Conservation (phyloP, 2,329 filamentous ascomycete genomes). For the Pseudopyrenochaeta lycopersici region DNA sequence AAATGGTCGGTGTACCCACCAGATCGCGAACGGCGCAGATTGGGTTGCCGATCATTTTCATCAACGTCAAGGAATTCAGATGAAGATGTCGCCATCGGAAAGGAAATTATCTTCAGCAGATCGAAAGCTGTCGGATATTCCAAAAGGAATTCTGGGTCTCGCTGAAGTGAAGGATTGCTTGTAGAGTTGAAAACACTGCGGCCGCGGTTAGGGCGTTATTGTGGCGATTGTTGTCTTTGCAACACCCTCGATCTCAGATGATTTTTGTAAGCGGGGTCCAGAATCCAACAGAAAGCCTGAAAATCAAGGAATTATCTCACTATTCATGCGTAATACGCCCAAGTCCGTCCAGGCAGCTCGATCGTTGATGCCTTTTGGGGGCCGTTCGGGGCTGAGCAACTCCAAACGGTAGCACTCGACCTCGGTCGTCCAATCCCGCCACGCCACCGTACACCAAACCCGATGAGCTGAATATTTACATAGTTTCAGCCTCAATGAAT, state of each 20-base stretch:
- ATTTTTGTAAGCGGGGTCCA: conserved; percentile 3
- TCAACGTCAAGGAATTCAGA: conserved; percentile 20
- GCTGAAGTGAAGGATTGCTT: no score
- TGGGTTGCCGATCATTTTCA: conserved; percentile 5
- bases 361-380: conserved; percentile 20
- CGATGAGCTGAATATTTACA: conserved; percentile 26
- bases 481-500: conserved; percentile 16
- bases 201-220: not conserved
- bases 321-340: conserved; percentile 11
- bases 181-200: not conserved
- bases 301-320: conserved; percentile 5
- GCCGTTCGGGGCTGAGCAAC: conserved; percentile 22
- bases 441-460: conserved; percentile 13
- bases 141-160: no score
- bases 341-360: conserved; percentile 11
- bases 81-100: conserved; percentile 16
- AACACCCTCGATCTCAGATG: conserved; percentile 5
- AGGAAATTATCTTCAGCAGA: not conserved
- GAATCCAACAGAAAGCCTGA: conserved; percentile 4
- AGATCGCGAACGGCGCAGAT: conserved; percentile 29
- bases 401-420: conserved; percentile 14
- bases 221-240: not conserved
- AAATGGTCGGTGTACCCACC: conserved; percentile 34
- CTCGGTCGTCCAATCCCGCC: conserved; percentile 24
- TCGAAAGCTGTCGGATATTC: not conserved